phyloP scores from a whole-genome alignment of 805 yeast genomes.

The Metschnikowia matae region DNA sequence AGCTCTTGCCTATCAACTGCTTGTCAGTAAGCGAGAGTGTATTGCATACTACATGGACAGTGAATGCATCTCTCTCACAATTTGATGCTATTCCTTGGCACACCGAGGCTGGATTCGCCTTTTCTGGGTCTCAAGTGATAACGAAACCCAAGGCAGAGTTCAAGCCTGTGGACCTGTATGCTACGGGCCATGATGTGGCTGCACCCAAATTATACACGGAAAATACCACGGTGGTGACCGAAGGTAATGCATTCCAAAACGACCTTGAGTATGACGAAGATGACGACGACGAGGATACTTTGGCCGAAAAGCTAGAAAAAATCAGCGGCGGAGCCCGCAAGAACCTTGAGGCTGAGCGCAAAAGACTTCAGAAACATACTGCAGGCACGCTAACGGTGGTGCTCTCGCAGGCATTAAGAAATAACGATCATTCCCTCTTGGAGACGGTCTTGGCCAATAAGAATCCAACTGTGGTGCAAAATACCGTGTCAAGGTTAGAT shows the following conservation, averaged over 20 bases:
- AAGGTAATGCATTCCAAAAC: constrained; percentile 56
- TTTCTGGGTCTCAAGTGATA: constrained; percentile 24
- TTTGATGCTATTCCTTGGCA: constrained; percentile 56
- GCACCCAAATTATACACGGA: constrained; percentile 57
- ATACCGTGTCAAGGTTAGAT: constrained; percentile 47
- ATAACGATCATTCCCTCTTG: constrained; percentile 79
- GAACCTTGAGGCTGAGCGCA: constrained; percentile 29
- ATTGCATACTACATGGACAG: constrained; percentile 50
- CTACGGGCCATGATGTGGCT: constrained; percentile 49
- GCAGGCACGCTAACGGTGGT: constrained; percentile 65
- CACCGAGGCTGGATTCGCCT: constrained; percentile 23
- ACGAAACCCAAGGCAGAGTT: constrained; percentile 39
- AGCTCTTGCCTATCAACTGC: constrained; percentile 25
- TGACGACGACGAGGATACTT: constrained; percentile 41
- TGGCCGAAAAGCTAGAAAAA: constrained; percentile 53
- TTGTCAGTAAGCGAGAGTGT: constrained; percentile 19
- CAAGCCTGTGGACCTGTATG: constrained; percentile 38
- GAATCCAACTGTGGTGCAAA: constrained; percentile 47
- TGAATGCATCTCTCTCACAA: constrained; percentile 52
- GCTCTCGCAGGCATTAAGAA: constrained; percentile 81
- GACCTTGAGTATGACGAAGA: constrained; percentile 48
- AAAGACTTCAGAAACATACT: constrained; percentile 49
- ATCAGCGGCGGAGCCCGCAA: constrained; percentile 22
- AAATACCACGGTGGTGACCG: constrained; percentile 54
- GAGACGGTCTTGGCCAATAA: constrained; percentile 71